Evolutionary conservation across 306 rosid species (phyloP), one percentile per base, ranked within the genome.

Genomic region (Gastrolobium villosum): DNA sequence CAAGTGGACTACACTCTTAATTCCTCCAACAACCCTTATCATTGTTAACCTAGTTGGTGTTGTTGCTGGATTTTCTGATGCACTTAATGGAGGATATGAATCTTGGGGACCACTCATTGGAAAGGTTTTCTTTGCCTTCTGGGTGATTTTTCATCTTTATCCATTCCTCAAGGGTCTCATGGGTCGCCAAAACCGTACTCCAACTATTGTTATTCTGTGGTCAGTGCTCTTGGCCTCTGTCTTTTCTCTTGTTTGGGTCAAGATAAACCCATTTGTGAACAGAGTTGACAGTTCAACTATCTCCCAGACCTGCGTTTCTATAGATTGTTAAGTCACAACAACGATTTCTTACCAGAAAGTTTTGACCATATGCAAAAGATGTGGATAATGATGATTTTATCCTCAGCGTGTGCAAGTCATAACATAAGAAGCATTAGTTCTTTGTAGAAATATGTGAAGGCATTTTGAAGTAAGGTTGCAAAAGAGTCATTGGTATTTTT

Each of bases 81-180:
- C 99, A 50, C 87, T 94, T 2, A 92, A 87, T 75, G 92, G 93
- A 72, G 99, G 99, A 36, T 94, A 94, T 66, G 99, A 89, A 48
- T 85, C 99, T 26, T 94, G 99, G 99, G 99, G 99, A 39, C 97
- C 99, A 54, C 92, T 94, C 44, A 83, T 94, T 64, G 99, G 99
- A 54, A 94, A 94, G 44, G 97, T 92, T 64, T 94, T 94, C 93
- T 94, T 92, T 46, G 94, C 99, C 57, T 90, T 90, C 44, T 94
- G 99, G 99, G 99, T 94, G 10, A 90, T 94, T 32, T 82, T 92
- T 39, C 99, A 94, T 84, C 97, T 94, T 75, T 94, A 94, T 41
- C 99, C 99, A 4, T 94, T 94, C 97, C 93, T 94, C 26, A 94
- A 94, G 80, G 99, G 99, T 86, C 97, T 94, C 59, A 94, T 94